Percentiles rank a stretch among this genome's conserved stretches.
These are phyloP conservation scores for Metahyphopichia silvanorum DNA, from an alignment of 805 yeast genomes.

Conservation along the genomic window DNA sequence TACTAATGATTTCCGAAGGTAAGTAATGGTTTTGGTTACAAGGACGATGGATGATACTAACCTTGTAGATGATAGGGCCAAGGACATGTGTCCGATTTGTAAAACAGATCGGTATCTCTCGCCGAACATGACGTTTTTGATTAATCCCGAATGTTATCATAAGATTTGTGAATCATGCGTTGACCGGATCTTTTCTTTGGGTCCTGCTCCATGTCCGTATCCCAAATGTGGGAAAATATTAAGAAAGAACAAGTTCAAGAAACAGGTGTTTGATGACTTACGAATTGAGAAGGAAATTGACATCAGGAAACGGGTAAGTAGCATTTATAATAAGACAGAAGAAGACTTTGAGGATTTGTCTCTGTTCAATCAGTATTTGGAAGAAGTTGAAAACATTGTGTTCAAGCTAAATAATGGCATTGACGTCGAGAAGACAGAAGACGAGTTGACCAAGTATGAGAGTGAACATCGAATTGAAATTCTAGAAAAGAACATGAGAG, in stretches of 20 bases:
- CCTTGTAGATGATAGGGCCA: constrained; percentile 44
- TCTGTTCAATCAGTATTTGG: constrained; percentile 75
- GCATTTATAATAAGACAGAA: constrained; percentile 75
- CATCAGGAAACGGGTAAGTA: constrained; percentile 71
- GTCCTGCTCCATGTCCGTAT: constrained; percentile 97
- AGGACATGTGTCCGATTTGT: constrained; percentile 96
- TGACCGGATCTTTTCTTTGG: constrained; percentile 87
- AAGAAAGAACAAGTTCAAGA: constrained; percentile 84
- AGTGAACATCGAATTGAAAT: constrained; percentile 72
- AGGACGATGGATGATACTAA: constrained; percentile 1
- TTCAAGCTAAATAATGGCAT: constrained; percentile 71
- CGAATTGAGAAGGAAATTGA: constrained; percentile 90
- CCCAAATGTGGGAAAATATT: constrained; percentile 84
- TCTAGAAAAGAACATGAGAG: constrained; percentile 68
- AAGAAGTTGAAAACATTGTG: constrained; percentile 75
- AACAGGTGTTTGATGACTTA: constrained; percentile 90
- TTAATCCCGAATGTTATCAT: constrained; percentile 97
- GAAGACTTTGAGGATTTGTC: constrained; percentile 62
- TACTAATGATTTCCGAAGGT: constrained; percentile 2
- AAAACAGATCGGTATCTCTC: constrained; percentile 91
- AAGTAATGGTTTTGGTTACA: not conserved
- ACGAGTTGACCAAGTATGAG: constrained; percentile 64
- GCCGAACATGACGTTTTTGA: constrained; percentile 87
- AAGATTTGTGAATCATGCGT: constrained; percentile 97
- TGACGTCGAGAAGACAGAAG: constrained; percentile 67